phyloP scores from a whole-genome alignment of 768 basidiomycete genomes.

The Tricholoma bakamatsutake region DNA sequence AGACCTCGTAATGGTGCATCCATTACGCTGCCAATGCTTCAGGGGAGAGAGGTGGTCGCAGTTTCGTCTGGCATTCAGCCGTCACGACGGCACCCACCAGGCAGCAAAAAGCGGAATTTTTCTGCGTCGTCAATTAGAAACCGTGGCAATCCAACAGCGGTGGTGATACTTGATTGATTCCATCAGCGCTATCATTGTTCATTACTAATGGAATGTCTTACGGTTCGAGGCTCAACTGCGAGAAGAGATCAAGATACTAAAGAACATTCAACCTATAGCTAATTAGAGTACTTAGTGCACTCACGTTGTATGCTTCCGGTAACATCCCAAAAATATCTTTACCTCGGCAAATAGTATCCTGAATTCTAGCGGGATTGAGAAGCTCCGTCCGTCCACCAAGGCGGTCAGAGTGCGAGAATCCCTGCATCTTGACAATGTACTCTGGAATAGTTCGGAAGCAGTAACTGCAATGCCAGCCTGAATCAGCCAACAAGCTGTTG shows the following conservation, averaged over 20 bases:
- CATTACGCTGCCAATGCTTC: background rate
- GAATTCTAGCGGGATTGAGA: constrained; percentile 46
- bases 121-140: constrained; percentile 47
- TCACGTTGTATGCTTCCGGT: constrained; percentile 53
- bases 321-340: constrained; percentile 63
- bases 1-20: background rate
- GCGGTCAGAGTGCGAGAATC: constrained; percentile 59
- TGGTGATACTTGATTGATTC: constrained; percentile 24
- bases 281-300: constrained; percentile 13
- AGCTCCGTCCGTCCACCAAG: constrained; percentile 42
- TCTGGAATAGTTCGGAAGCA: constrained; percentile 58
- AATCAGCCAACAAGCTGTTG: constrained; percentile 46
- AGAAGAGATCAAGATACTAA: constrained; percentile 47
- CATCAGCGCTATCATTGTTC: background rate
- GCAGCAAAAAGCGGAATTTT: constrained; percentile 46
- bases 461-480: constrained; percentile 69
- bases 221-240: constrained; percentile 49
- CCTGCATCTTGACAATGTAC: constrained; percentile 53
- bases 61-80: background rate
- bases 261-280: constrained; percentile 1
- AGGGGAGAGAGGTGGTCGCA: background rate
- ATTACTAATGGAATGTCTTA: constrained; percentile 20
- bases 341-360: constrained; percentile 51
- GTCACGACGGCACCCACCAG: constrained; percentile 45
- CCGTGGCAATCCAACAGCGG: constrained; percentile 48